A percentile compares a stretch with the other conserved stretches of the same genome.
Evolutionary conservation across 441 rosid genomes (phyloP).

Genomic region (Lepidium campestre): DNA sequence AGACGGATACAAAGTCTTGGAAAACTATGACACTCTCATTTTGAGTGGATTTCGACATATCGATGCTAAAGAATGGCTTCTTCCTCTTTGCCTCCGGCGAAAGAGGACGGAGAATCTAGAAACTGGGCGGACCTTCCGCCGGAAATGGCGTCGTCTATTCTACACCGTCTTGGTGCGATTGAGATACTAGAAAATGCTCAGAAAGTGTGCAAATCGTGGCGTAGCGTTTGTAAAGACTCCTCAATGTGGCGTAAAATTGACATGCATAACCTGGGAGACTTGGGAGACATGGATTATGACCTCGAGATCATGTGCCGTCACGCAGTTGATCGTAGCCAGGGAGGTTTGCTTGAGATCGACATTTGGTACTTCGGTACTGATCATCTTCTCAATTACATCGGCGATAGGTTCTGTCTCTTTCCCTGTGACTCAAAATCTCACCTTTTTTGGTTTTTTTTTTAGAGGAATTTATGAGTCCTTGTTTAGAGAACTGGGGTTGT

Average conservation of each 20-base stretch:
- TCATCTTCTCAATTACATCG: conserved; percentile 38
- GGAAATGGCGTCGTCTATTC: background rate
- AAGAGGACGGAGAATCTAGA: background rate
- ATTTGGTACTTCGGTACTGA: conserved; percentile 36
- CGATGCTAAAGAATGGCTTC: background rate
- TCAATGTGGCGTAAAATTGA: conserved; percentile 52
- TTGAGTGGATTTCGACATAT: background rate
- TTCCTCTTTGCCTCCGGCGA: background rate
- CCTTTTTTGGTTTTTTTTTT: background rate
- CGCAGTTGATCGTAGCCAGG: conserved; percentile 52
- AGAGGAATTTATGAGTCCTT: too few relatives aligned
- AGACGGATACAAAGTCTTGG: too few relatives aligned
- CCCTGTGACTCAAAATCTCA: background rate
- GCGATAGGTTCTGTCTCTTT: conserved; percentile 30
- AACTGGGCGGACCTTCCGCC: background rate
- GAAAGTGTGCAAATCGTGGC: conserved; percentile 3
- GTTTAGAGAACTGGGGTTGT: background rate
- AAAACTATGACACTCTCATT: background rate
- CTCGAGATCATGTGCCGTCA: conserved; percentile 28
- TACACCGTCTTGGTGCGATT: background rate
- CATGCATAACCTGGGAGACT: conserved; percentile 17
- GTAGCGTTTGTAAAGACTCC: background rate
- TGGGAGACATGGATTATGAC: background rate
- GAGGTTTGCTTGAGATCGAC: conserved; percentile 31
- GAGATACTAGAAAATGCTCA: background rate